Percentiles rank a stretch among this genome's conserved stretches.
phyloP scores from a whole-genome alignment of 2,329 filamentous ascomycete genomes.

The Pezicula carpinea region DNA sequence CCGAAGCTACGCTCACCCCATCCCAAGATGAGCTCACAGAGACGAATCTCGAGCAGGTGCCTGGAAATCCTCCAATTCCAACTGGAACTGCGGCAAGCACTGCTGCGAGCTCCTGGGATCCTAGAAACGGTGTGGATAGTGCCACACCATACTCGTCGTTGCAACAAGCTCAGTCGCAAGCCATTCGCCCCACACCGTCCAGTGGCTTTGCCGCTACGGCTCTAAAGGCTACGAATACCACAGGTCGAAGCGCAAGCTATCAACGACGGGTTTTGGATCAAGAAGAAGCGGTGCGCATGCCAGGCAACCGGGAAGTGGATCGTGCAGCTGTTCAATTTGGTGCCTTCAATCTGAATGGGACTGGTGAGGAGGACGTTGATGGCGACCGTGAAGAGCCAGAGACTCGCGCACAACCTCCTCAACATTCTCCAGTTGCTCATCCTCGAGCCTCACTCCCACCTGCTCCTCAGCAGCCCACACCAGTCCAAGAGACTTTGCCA shows the following conservation, averaged over 20 bases:
- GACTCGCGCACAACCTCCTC: constrained; percentile 87
- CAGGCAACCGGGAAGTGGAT: constrained; percentile 91
- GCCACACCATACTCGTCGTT: constrained; percentile 62
- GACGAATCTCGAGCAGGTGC: constrained; percentile 87
- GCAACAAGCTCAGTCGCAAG: constrained; percentile 52
- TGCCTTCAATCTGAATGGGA: constrained; percentile 83
- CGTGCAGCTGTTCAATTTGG: constrained; percentile 93
- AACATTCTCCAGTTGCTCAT: constrained; percentile 76
- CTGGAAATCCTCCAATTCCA: constrained; percentile 68
- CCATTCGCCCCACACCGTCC: constrained; percentile 51
- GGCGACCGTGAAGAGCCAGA: constrained; percentile 93
- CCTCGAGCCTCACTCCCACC: constrained; percentile 86
- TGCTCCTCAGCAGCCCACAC: constrained; percentile 46
- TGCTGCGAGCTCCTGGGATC: constrained; percentile 78
- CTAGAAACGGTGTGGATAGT: constrained; percentile 53
- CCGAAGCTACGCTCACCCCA: constrained; percentile 55
- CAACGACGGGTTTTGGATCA: constrained; percentile 88
- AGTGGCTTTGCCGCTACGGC: constrained; percentile 78
- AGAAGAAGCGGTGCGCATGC: constrained; percentile 97
- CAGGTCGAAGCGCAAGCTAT: constrained; percentile 69
- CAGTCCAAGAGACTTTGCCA: constrained; percentile 51
- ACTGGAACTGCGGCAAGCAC: constrained; percentile 88
- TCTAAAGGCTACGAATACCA: constrained; percentile 64
- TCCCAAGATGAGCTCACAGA: constrained; percentile 82
- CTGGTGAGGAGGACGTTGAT: constrained; percentile 78